Evolutionary conservation across 2,329 filamentous ascomycete species (phyloP).

Genomic region (Stemphylium beticola): DNA sequence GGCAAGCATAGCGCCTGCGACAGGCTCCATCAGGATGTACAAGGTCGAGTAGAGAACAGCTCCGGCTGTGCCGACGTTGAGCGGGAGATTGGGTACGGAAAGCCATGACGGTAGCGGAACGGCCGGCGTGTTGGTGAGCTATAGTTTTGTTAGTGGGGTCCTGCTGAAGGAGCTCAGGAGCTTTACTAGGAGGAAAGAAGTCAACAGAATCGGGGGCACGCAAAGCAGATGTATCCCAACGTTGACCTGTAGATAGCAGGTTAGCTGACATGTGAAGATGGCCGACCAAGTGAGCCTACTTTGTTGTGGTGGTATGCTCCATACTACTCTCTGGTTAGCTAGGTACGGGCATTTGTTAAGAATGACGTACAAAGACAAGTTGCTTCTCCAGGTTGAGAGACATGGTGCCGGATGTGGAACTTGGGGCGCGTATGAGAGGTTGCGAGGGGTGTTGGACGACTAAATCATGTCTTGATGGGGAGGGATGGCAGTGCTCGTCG

Average conservation of each 20-base stretch:
- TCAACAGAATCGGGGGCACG: conserved; percentile 76
- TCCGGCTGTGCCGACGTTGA: conserved; percentile 64
- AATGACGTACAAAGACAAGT: conserved; percentile 73
- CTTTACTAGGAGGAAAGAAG: conserved; percentile 73
- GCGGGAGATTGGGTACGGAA: conserved; percentile 62
- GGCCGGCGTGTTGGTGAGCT: conserved; percentile 65
- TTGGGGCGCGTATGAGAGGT: conserved; percentile 35
- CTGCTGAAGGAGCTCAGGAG: not conserved
- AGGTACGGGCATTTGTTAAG: conserved; percentile 1
- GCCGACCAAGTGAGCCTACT: conserved; percentile 49
- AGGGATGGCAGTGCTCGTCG: conserved; percentile 3
- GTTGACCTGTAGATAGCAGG: conserved; percentile 64
- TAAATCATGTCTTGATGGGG: conserved; percentile 37
- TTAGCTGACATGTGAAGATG: conserved; percentile 30
- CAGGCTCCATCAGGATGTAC: conserved; percentile 91
- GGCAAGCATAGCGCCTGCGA: conserved; percentile 80
- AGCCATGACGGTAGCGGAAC: conserved; percentile 62
- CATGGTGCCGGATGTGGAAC: conserved; percentile 49
- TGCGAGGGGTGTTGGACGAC: conserved; percentile 22
- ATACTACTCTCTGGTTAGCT: conserved; percentile 63
- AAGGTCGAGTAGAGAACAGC: conserved; percentile 72
- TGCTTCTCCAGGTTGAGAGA: conserved; percentile 80
- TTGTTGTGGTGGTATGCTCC: conserved; percentile 81
- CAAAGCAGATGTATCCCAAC: conserved; percentile 79
- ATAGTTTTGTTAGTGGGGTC: conserved; percentile 13